Conservation (phyloP, 768 basidiomycete genomes). For the Crassisporium funariophilum region DNA sequence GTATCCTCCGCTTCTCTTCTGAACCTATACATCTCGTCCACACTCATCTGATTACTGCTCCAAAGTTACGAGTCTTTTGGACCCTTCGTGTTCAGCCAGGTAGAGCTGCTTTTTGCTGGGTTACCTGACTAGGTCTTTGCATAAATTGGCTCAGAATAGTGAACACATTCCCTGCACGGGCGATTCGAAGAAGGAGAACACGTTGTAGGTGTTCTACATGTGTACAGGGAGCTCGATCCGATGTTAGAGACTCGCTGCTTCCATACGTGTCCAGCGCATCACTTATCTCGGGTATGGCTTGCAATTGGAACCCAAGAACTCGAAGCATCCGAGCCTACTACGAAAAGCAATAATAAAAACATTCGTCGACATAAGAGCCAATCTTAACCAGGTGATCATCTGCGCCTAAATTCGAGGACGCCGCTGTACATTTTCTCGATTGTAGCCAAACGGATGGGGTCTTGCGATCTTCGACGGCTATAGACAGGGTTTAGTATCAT, state of each 20-base stretch:
- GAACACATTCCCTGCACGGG: no score
- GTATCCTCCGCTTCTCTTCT: conserved; percentile 7
- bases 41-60: not conserved
- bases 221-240: no score
- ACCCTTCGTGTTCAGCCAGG: conserved; percentile 1
- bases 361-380: not conserved
- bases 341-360: not conserved
- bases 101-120: no score
- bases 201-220: no score
- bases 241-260: no score
- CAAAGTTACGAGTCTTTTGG: not conserved
- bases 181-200: no score
- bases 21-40: conserved; percentile 6
- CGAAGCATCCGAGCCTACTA: no score
- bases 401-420: not conserved
- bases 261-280: no score
- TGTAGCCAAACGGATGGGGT: not conserved
- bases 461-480: not conserved
- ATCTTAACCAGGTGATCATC: not conserved
- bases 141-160: no score
- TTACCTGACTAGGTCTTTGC: no score
- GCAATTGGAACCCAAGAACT: no score
- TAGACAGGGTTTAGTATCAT: not conserved
- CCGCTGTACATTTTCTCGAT: not conserved
- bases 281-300: no score